Evolutionary conservation across 441 rosid species (phyloP), one percentile per base, ranked within the genome.

Genomic region (Eruca vesicaria): DNA sequence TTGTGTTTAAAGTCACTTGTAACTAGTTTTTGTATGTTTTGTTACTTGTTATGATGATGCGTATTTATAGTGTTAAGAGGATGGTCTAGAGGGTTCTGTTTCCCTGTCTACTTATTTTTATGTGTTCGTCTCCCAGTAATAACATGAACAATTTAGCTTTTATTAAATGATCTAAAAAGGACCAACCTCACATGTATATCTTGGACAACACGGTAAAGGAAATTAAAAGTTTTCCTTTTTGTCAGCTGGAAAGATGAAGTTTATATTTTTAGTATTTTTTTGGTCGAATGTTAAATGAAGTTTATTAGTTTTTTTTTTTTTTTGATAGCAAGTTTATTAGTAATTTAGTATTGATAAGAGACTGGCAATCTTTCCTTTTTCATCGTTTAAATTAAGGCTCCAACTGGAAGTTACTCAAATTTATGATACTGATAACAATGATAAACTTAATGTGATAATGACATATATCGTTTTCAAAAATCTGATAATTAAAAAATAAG

Each of bases 121-220:
- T 33, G n/a, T 45, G n/a, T 45, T 16, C n/a, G 53, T 62, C 36
- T 68, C 70, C 70, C 69, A 55, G 16, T 72, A 66, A 72, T 67
- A 78, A 55, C 77, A 78, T 72, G 81, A 72, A 66, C 5, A 41
- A 21, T 61, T 61, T 72, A 29, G 69, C 77, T 61, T 78, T 78
- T 29, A 66, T 28, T 72, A 36, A 72, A 67, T 72, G 77, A 43
- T 43, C 52, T 67, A 50, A 52, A 61, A 77, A 78, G 65, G 60
- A 57, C 61, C 35, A 71, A 19, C 56, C 45, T 78, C 81, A 72
- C 81, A 66, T 72, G 81, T 62, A 61, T 78, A 66, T 62, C 81
- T 72, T 72, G 74, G 72, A 20, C 52, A n/a, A 55, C 81, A 72
- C 80, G 81, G 69, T 60, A 78, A 78, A 72, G 81, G 60, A 21